Evolutionary conservation across 208 protist genomes (phyloP).

Genomic region (Trypanosoma cruzi): DNA sequence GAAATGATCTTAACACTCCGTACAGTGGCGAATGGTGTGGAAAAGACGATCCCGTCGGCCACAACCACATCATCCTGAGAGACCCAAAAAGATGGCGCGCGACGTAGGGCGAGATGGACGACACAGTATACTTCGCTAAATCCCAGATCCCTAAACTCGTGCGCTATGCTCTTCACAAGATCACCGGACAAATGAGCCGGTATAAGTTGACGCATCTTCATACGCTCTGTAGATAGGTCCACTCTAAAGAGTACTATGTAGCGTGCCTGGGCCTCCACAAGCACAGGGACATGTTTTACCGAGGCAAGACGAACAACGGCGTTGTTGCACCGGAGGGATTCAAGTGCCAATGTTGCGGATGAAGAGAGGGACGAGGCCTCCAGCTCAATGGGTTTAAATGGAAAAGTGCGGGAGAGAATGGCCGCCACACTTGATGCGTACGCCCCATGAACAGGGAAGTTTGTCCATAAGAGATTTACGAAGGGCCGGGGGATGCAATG

Average conservation of each 20-base stretch:
- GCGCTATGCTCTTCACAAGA: neutral
- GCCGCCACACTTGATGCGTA: constrained; percentile 8
- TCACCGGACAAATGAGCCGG: neutral
- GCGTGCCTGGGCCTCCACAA: constrained; percentile 5
- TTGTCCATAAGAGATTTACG: constrained; percentile 24
- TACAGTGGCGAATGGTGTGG: constrained; percentile 1
- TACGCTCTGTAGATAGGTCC: neutral
- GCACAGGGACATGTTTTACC: constrained; percentile 13
- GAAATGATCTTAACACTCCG: constrained; percentile 6
- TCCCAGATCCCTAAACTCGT: constrained; percentile 16
- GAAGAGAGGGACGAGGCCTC: neutral
- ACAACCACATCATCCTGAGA: constrained; percentile 13
- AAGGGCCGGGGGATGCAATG: neutral
- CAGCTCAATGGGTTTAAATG: constrained; percentile 1
- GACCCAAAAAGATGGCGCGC: neutral
- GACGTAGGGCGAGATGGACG: constrained; percentile 20
- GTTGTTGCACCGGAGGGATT: neutral
- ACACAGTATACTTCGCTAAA: constrained; percentile 21
- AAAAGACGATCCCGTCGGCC: constrained; percentile 18
- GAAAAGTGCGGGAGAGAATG: constrained; percentile 19
- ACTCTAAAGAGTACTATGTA: constrained; percentile 17
- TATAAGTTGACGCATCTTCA: constrained; percentile 8
- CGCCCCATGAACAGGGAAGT: constrained; percentile 4
- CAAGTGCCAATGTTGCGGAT: constrained; percentile 7
- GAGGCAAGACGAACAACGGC: constrained; percentile 13